These are phyloP conservation scores for Barnettozyma californica DNA, from an alignment of 805 yeast species.

Conservation along the genomic window DNA sequence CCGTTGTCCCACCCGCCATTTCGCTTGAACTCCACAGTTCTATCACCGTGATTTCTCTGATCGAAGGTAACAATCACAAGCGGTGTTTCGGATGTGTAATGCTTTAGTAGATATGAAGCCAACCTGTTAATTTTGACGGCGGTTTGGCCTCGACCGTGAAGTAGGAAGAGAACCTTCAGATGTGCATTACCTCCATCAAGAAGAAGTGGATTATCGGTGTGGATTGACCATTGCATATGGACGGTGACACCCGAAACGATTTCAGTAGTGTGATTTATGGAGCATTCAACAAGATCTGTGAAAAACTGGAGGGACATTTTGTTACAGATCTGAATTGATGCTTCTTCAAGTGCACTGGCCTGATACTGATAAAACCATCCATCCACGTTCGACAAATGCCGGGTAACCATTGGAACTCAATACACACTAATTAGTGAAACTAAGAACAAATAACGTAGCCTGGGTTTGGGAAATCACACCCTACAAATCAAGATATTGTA, in stretches of 20 bases:
- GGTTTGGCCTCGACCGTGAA: conserved; percentile 5
- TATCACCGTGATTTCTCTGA: conserved; percentile 20
- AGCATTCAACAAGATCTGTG: neutral
- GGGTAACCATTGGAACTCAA: neutral
- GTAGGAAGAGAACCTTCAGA: neutral
- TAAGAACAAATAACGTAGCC: too few species aligned
- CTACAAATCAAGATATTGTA: too few species aligned
- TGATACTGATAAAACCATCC: neutral
- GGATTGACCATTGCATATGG: neutral
- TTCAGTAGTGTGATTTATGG: neutral
- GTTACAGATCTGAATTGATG: neutral
- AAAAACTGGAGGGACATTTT: neutral
- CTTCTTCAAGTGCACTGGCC: neutral
- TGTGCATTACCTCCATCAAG: neutral
- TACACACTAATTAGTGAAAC: too few species aligned
- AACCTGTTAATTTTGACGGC: neutral
- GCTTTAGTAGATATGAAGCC: neutral
- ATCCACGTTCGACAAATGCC: neutral
- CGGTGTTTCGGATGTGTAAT: neutral
- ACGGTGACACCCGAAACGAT: neutral
- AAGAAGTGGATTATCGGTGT: neutral
- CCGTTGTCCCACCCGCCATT: conserved; percentile 15
- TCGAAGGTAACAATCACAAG: conserved; percentile 18
- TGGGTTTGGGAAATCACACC: too few species aligned
- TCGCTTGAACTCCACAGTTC: conserved; percentile 7